Percentiles rank a stretch among this genome's conserved stretches.
Conservation (phyloP, 2,329 filamentous ascomycete species). For the Hirsutella thompsonii region DNA sequence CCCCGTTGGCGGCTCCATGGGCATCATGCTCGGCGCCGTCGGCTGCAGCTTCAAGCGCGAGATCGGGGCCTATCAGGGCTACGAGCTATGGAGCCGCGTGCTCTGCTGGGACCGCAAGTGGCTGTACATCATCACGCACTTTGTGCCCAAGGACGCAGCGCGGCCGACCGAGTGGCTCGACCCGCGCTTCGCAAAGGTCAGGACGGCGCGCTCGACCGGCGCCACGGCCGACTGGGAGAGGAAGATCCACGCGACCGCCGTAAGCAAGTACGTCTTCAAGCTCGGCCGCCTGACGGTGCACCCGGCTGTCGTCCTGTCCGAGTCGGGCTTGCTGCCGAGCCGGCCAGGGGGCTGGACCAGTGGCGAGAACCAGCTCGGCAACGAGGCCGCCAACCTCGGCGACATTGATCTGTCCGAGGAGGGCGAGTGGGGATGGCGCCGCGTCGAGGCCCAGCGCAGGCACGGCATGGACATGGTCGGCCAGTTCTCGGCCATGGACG, state of each 20-base stretch:
- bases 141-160: conserved; percentile 49
- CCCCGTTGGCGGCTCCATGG: conserved; percentile 39
- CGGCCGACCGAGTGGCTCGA: conserved; percentile 41
- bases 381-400: conserved; percentile 22
- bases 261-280: conserved; percentile 77
- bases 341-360: conserved; percentile 53
- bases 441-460: conserved; percentile 40
- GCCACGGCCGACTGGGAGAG: conserved; percentile 37
- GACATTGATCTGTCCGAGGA: conserved; percentile 20
- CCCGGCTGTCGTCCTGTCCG: conserved; percentile 61
- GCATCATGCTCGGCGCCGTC: conserved; percentile 59
- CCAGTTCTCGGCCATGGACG: conserved; percentile 45
- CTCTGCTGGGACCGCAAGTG: conserved; percentile 72
- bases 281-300: conserved; percentile 72
- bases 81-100: conserved; percentile 62
- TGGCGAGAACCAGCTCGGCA: conserved; percentile 28
- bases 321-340: conserved; percentile 61
- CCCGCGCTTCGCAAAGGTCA: conserved; percentile 26
- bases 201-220: conserved; percentile 24
- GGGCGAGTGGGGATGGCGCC: conserved; percentile 43
- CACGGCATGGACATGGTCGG: conserved; percentile 41
- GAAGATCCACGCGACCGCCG: conserved; percentile 55
- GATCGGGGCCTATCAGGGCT: conserved; percentile 54
- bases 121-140: conserved; percentile 65
- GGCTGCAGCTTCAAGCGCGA: conserved; percentile 63